Evolutionary conservation across 306 rosid species (phyloP).

Genomic region (Ammopiptanthus mongolicus): DNA sequence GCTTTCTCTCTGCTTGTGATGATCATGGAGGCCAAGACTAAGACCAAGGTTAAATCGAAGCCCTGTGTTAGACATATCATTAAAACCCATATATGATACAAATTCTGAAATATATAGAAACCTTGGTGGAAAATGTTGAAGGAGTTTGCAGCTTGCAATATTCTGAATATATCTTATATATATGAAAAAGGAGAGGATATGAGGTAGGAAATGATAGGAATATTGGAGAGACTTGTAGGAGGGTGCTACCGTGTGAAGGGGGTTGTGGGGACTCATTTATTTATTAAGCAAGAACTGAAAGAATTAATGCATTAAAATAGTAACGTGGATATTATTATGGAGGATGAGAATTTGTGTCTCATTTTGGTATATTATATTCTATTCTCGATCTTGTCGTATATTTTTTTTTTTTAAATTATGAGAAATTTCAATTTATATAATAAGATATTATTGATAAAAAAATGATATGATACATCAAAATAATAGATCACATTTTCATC

Average conservation of each 20-base stretch:
- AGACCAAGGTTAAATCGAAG: conserved; percentile 63
- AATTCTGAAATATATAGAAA: neutral
- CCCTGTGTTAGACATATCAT: conserved; percentile 34
- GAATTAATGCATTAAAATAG: neutral
- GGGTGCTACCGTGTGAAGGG: conserved; percentile 3
- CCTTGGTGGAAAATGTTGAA: neutral
- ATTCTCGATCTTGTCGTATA: no score
- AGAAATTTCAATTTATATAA: no score
- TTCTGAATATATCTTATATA: neutral
- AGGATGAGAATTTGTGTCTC: no score
- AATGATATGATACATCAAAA: no score
- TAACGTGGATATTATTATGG: no score
- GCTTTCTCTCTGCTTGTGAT: conserved; percentile 2
- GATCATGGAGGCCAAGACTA: conserved; percentile 27
- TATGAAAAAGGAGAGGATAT: neutral
- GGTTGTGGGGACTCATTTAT: conserved; percentile 29
- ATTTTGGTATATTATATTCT: no score
- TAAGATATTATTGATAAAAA: no score
- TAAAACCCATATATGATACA: conserved; percentile 47
- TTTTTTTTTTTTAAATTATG: no score
- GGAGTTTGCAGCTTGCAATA: conserved; percentile 11
- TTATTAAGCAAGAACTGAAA: neutral
- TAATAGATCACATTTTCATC: no score
- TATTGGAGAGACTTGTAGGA: neutral
- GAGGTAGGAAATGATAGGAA: neutral